Base-by-base conservation (phyloP, 148 eudicot genomes). In the Cornus kousa region DNA sequence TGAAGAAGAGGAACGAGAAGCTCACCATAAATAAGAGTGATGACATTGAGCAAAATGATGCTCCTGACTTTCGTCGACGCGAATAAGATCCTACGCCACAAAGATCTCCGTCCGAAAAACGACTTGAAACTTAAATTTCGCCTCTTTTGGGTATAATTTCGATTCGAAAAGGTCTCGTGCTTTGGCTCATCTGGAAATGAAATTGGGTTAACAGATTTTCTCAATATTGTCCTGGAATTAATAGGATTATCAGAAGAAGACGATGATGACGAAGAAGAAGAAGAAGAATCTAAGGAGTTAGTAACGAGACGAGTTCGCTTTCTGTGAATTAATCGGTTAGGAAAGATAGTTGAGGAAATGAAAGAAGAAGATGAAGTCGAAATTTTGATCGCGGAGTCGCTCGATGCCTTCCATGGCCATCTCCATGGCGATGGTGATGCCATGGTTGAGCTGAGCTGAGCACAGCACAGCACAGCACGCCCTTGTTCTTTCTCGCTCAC, bases 31-130 rank as follows among this genome's bases (percentile, higher is more conserved):
- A 90, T 73, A 77, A 92, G 14, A 46, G 96, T 87, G 32, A 85
- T 82, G 31, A 85, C 85, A 79, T 92, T 92, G 67, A 92, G 96
- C 85, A 90, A 83, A 80, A 92, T 81, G 71, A 92, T 79, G 80
- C 91, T 87, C 75, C 92, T 77, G 39, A 90, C 85, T 85, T 85
- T 92, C 82, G 24, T 86, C 17, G 96, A 88, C 4, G 87, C 85
- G 48, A 84, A 88, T 9, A 85, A 84, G 67, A 86, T 80, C 75
- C 90, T 85, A 48, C 85, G 76, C 93, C 95, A 85, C 78, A 82
- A 43, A 8, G 88, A 82, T 62, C 85, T 77, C n/a, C 67, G 82
- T 24, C 86, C 82, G 17, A 85, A 83, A 74, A 88, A 67, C 28
- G 87, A 74, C 60, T 80, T 81, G 48, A 87, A 84, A 68, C 73